Evolutionary conservation across 495 filamentous ascomycete species (phyloP), one percentile per base, ranked within the genome.

Genomic region (Penicillium coffeae): DNA sequence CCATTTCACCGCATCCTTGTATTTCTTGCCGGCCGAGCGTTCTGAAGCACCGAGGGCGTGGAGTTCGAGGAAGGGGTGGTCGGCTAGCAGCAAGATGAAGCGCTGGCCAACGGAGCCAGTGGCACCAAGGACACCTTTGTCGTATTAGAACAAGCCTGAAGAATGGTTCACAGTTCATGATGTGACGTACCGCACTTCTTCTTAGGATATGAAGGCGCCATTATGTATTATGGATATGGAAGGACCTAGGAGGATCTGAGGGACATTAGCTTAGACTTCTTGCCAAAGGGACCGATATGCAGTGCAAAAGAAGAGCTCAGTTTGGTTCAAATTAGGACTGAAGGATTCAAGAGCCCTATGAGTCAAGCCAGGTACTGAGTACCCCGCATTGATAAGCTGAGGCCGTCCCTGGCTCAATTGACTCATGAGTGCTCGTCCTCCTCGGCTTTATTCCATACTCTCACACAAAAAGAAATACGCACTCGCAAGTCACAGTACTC

Each of bases 1-100:
- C 89, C 89, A 95, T 42, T 74, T 72, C 45, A 88, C 86, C 21
- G 88, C 88, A 70, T 90, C 85, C 65, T 81, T 82, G 73, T 92
- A 93, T 62, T 79, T 84, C 74, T 91, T 90, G 50, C 87, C 87
- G 2, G 83, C 85, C 3, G 88, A 91, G 30, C 86, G 78, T 35
- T 82, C 75, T 12, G 88, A 92, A 45, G 89, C 89, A 51, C 89
- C 89, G 25, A 94, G 74, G 46, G 86, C 85, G 35, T 87, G 82
- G 21, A 93, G 79, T 33, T 78, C 76, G 52, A 93, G 80, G 65
- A 83, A 78, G 2, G 89, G 87, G 65, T 94, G 89, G 30, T 84
- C 77, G 34, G 86, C 83, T 48, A 93, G 83, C 19, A 93, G 76
- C 0, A 93, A 78, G 59, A 91, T 89, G 59, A 93, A 93, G 51